These are phyloP conservation scores for Rhizophora apiculata DNA, from an alignment of 345 rosid genomes.

Conservation along the genomic window DNA sequence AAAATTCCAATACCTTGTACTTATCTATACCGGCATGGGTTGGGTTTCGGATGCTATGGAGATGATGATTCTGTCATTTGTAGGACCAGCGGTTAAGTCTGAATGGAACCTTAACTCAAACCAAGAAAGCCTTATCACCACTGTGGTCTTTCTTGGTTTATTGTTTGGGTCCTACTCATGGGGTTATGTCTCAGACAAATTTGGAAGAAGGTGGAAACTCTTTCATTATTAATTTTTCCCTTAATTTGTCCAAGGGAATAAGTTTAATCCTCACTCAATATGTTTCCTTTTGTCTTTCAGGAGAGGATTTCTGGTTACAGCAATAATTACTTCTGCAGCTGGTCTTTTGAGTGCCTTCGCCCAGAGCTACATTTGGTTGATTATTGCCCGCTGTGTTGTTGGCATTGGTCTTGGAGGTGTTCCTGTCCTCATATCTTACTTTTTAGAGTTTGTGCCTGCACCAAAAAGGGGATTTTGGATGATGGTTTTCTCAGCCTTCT, in stretches of 20 bases:
- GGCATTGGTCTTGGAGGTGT: conserved; percentile 91
- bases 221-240: neutral
- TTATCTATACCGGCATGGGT: conserved; percentile 3
- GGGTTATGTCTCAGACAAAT: conserved; percentile 4
- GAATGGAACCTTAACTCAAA: conserved; percentile 3
- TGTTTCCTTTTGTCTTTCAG: conserved; percentile 24
- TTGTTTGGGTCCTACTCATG: conserved; percentile 4
- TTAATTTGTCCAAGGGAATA: too few species aligned
- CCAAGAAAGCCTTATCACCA: conserved; percentile 5
- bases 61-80: conserved; percentile 10
- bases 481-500: conserved; percentile 74
- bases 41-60: conserved; percentile 13
- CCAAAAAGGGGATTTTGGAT: conserved; percentile 84
- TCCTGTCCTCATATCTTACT: conserved; percentile 79
- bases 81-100: conserved; percentile 7
- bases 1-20: neutral
- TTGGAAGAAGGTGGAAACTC: conserved; percentile 1
- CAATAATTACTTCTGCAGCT: conserved; percentile 58
- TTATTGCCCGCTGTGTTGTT: conserved; percentile 63
- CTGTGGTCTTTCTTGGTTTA: conserved; percentile 7
- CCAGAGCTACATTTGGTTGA: conserved; percentile 53
- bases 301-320: conserved; percentile 78
- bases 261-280: too few species aligned
- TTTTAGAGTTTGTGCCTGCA: conserved; percentile 81
- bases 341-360: conserved; percentile 72